Conservation (phyloP, 148 eudicot species). For the Diospyros lotus region DNA sequence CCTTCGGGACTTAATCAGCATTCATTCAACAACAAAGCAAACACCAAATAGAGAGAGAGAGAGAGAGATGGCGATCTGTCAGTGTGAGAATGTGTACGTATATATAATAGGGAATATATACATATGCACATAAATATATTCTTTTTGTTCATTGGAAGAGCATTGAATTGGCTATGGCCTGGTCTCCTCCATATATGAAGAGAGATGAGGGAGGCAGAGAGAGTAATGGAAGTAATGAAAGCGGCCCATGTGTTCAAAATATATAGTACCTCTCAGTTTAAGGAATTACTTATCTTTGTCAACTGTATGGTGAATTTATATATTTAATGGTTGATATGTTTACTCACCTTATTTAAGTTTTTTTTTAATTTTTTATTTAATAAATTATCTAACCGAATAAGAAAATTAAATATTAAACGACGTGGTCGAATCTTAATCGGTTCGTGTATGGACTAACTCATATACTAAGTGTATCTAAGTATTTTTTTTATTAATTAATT, state of each 20-base stretch:
- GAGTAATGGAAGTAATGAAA: neutral
- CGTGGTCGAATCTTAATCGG: no score
- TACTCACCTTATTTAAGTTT: no score
- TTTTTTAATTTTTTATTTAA: no score
- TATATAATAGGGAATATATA: neutral
- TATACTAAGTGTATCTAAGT: no score
- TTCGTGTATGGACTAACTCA: no score
- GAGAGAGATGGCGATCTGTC: constrained; percentile 32
- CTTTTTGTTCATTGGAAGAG: constrained; percentile 16
- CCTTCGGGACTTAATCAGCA: constrained; percentile 34
- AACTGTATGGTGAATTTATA: no score
- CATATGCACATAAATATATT: constrained; percentile 7
- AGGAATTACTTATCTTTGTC: no score
- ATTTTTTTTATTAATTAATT: no score
- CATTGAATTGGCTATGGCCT: neutral
- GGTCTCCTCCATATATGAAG: neutral
- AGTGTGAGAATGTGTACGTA: neutral
- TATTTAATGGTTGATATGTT: no score
- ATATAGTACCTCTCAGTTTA: no score
- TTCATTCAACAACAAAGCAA: constrained; percentile 21
- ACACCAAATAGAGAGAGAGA: constrained; percentile 3
- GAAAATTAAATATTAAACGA: no score
- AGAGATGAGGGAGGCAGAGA: neutral
- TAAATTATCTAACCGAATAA: no score
- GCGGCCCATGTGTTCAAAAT: neutral